Base-by-base conservation (phyloP, 345 rosid species). In the Gossypioides kirkii region DNA sequence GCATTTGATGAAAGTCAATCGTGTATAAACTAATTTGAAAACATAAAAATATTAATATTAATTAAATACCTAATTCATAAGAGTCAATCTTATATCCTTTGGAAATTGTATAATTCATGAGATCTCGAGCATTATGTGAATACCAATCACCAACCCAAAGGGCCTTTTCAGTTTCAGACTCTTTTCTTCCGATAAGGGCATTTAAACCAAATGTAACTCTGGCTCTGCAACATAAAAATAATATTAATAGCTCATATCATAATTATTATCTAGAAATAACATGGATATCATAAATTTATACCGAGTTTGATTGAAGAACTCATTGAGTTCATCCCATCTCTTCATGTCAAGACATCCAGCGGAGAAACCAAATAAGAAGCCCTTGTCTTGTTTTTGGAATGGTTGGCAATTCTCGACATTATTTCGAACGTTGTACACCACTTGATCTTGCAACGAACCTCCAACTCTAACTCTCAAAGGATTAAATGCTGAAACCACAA, bases 121-220 rank as follows among this genome's bases (percentile, higher is more conserved):
- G 36, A 28, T 28, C 36, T 28, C 36, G 6, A 28, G 6, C 6
- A 28, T 28, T 4, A 28, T 32, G 46, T 0, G 81, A 0, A 59
- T 81, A 20, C 91, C 89, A 87, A 0, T 78, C 72, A 11, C 94
- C 91, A 7, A 65, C 70, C 78, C 82, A 87, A 6, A 74, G 75
- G 1, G 0, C 10, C 12, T 68, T 25, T 2, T 72, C 76, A 10
- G 58, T 2, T 23, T 73, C 18, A 1, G 73, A 16, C 23, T 75
- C 75, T 8, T 42, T 63, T 72, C 74, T 28, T 28, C 5, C 1
- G 1, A 28, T 28, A 28, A 28, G 36, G 4, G 6, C 36, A 28
- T 28, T 28, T 89, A 89, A 62, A 1, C 89, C 82, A 25, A 89
- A 84, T 10, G 85, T 86, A 32, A 82, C 32, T 12, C 60, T 60